Evolutionary conservation across 1,139 yeast species (phyloP), one percentile per base, ranked within the genome.

Genomic region (Suhomyces anneliseae): DNA sequence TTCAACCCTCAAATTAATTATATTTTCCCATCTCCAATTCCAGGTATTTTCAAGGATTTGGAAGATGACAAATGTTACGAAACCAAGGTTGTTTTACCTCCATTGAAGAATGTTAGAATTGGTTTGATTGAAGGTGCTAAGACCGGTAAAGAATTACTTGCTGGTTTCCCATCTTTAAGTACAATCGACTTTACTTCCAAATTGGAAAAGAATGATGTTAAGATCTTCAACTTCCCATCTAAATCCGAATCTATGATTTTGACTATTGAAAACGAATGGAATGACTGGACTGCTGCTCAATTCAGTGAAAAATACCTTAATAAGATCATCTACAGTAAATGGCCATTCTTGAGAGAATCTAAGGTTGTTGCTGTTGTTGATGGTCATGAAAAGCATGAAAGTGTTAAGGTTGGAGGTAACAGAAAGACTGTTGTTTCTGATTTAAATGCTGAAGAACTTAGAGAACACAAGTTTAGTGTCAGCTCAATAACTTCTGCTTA

Each of bases 261-360:
- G 54, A 71, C 78, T 2, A 60, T 92, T 37, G 73, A 76, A 36
- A 81, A 87, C 59, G 65, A 68, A 32, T 77, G 79, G 73, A 63
- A 62, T 29, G 79, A 74, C 33, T 58, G 73, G 42, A 60, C 81
- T 0, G 79, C 77, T 44, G 76, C 76, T 39, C 87, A 77, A 48
- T 76, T 89, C 55, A 85, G 90, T 27, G 78, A 80, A 49, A 75
- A 82, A 55, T 79, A 77, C 50, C 60, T 85, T 46, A 83, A 82
- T 46, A 76, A 81, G 50, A 67, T 81, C 45, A 86, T 87, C 8
- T 90, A 84, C 62, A 80, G 88, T 14, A 83, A 85, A 56, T 93
- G 96, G 95, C 99, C 99, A 27, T 90, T 83, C 62, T 72, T 93
- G 55, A 79, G 85, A 54, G 98, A 93, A 66, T 87, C 92, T 24